These are phyloP conservation scores for Solanum etuberosum DNA, from an alignment of 257 asterid genomes.

Conservation along the genomic window DNA sequence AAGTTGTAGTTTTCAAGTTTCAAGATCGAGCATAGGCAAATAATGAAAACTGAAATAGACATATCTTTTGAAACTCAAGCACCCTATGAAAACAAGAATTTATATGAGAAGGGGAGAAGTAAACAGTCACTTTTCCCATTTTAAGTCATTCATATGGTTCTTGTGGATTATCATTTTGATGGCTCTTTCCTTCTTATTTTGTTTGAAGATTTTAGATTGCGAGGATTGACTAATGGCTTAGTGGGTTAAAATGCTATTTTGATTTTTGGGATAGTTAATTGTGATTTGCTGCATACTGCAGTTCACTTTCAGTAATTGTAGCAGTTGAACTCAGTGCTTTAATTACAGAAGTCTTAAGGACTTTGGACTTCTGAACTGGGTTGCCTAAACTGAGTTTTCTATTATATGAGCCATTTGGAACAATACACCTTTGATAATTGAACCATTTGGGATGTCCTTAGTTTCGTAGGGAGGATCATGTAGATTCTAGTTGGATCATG, in stretches of 20 bases:
- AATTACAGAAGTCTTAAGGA: background rate
- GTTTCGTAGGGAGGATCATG: background rate
- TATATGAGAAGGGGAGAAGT: background rate
- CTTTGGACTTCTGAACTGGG: background rate
- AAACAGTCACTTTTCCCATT: background rate
- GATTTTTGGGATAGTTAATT: background rate
- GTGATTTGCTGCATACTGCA: background rate
- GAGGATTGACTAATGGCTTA: background rate
- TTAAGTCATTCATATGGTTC: background rate
- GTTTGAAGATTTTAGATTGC: background rate
- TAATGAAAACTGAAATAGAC: background rate
- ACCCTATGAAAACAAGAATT: background rate
- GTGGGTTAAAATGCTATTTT: background rate
- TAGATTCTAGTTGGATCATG: background rate
- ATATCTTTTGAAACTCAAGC: background rate
- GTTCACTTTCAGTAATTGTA: background rate
- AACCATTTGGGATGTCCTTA: background rate
- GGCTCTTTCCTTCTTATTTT: background rate
- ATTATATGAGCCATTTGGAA: background rate
- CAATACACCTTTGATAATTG: background rate
- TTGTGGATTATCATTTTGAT: background rate
- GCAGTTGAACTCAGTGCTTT: background rate
- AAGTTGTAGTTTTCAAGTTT: background rate
- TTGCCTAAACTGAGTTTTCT: background rate
- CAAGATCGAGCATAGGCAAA: background rate